A percentile compares a stretch with the other conserved stretches of the same genome.
Conservation (phyloP, 2,329 filamentous ascomycete genomes). For the Paraphaeosphaeria minitans region DNA sequence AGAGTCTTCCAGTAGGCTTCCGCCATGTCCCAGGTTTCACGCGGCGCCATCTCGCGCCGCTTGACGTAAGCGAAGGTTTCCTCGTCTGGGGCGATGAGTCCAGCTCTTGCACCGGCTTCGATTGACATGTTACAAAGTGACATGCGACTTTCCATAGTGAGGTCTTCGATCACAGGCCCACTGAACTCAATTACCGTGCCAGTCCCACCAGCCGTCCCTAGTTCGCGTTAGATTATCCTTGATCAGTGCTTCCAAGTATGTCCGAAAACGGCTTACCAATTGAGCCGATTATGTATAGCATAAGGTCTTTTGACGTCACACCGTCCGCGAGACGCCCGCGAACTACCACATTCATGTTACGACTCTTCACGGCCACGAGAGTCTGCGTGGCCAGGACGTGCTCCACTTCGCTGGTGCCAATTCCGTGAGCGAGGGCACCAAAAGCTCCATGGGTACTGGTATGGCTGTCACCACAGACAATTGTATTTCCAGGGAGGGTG, state of each 20-base stretch:
- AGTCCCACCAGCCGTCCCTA: constrained; percentile 83
- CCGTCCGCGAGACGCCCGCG: constrained; percentile 87
- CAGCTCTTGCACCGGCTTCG: constrained; percentile 90
- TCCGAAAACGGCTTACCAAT: constrained; percentile 63
- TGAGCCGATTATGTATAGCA: constrained; percentile 88
- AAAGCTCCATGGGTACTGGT: constrained; percentile 98
- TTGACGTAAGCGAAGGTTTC: constrained; percentile 95
- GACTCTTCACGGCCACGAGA: constrained; percentile 89
- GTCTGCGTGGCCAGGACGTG: constrained; percentile 97
- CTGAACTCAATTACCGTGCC: constrained; percentile 97
- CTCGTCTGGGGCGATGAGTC: constrained; percentile 96
- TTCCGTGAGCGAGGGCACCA: constrained; percentile 91
- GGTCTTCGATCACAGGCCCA: constrained; percentile 83
- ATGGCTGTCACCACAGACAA: constrained; percentile 97
- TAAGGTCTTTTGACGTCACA: constrained; percentile 94
- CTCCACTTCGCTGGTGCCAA: constrained; percentile 97
- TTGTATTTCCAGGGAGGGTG: constrained; percentile 93
- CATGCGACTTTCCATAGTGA: constrained; percentile 98
- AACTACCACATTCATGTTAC: constrained; percentile 98
- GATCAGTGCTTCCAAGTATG: background rate
- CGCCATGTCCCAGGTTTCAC: constrained; percentile 87
- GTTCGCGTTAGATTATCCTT: background rate
- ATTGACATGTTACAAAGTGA: constrained; percentile 99
- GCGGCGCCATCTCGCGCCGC: constrained; percentile 85
- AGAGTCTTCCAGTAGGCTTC: constrained; percentile 85